Evolutionary conservation across 495 filamentous ascomycete genomes (phyloP).

Genomic region (Aspergillus nanangensis): DNA sequence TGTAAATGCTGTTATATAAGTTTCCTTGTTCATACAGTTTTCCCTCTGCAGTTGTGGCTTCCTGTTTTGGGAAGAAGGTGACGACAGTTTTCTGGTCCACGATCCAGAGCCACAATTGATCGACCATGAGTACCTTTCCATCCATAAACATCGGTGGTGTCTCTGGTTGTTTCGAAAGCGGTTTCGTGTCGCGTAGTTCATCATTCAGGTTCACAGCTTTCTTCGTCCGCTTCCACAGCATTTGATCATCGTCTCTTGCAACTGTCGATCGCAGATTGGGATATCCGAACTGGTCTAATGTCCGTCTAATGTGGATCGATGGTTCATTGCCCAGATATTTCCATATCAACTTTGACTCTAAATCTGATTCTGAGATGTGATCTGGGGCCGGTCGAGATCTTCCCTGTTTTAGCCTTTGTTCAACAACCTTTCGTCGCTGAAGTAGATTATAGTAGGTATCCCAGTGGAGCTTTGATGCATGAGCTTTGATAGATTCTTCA

Average conservation of each 20-base stretch:
- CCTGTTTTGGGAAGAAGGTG: slow-evolving; percentile 54
- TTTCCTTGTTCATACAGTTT: slow-evolving; percentile 59
- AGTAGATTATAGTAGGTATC: slow-evolving; percentile 61
- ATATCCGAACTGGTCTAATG: slow-evolving; percentile 64
- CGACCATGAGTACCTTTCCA: slow-evolving; percentile 64
- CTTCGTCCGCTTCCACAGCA: slow-evolving; percentile 66
- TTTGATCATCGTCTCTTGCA: slow-evolving; percentile 63
- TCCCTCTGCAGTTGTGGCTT: slow-evolving; percentile 43
- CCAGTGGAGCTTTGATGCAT: slow-evolving; percentile 54
- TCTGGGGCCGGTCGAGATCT: slow-evolving; percentile 53
- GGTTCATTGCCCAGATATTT: slow-evolving; percentile 60
- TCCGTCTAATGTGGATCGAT: slow-evolving; percentile 59
- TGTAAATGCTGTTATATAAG: slow-evolving; percentile 59
- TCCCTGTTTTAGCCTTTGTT: slow-evolving; percentile 49
- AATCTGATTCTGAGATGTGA: slow-evolving; percentile 46
- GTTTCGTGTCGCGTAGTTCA: slow-evolving; percentile 20
- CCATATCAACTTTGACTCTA: slow-evolving; percentile 61
- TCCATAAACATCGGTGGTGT: slow-evolving; percentile 37
- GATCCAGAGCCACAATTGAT: slow-evolving; percentile 67
- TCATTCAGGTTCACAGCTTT: slow-evolving; percentile 27
- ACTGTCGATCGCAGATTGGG: slow-evolving; percentile 58
- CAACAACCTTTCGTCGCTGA: slow-evolving; percentile 54
- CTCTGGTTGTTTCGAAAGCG: slow-evolving; percentile 11
- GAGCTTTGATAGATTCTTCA: too few relatives aligned
- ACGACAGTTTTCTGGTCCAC: slow-evolving; percentile 55